Base-by-base conservation (phyloP, 2,329 filamentous ascomycete genomes). In the Trichoderma lentiforme region DNA sequence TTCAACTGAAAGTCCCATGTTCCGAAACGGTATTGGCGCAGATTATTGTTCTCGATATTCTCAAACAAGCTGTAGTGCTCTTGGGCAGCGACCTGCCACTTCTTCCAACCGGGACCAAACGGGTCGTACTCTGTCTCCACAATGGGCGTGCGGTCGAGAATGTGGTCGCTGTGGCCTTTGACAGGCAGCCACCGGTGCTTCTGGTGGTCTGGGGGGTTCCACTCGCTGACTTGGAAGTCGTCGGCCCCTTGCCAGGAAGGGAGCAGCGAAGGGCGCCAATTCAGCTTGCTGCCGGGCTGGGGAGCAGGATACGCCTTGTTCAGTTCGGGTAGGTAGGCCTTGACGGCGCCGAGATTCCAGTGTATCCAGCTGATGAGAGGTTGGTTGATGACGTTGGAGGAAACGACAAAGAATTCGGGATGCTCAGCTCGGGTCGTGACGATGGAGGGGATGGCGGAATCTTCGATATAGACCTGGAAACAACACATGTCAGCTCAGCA, bases 351-450 rank as follows among this genome's bases (percentile, higher is more conserved):
- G 9, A 86, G 80, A 71, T 87, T 87, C 75, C 84, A 85, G 74
- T 90, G 88, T 21, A 89, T 80, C 80, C 85, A 84, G 63, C 83
- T 83, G 36, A 88, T 84, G 12, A 86, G 81, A 15, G 86, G 87
- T 63, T 87, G 85, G 73, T 89, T 89, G 74, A 89, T 80, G 26
- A 90, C 81, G 73, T 89, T 89, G 64, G 86, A 86, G 3, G 86
- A 87, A 15, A 89, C 84, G 60, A 85, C 79, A 73, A 84, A 84
- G 30, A 83, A 83, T 51, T 87, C 83, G 8, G 86, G 85, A 36
- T 88, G 82, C 4, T 84, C 81, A 63, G 87, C 77, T 73, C 85
- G 86, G 24, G 85, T 86, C 73, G 86, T 85, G 32, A 88, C 82
- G 7, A 90, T 81, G 3, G 86, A 84, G 2, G 86, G 83, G 63